Base-by-base conservation (phyloP, 2,329 filamentous ascomycete species). In the Diaporthe sp. region DNA sequence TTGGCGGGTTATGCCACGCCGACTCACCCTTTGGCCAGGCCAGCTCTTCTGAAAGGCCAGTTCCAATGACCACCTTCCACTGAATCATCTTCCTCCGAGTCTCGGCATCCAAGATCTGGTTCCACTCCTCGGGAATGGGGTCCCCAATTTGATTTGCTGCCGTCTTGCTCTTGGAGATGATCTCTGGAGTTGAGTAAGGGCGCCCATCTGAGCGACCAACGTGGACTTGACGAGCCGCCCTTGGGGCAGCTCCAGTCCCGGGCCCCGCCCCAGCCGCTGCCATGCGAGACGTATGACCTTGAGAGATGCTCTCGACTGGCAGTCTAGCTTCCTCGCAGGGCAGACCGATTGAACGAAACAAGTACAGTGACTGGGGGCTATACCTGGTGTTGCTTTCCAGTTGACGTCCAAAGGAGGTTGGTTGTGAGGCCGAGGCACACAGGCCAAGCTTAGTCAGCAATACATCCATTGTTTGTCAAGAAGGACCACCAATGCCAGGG, bases 151-250 rank as follows among this genome's bases (percentile, higher is more conserved):
- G 70, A 8, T 28, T 67, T 37, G 53, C 25, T 3, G 49, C 17
- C 13, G 31, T 39, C 61, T 60, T 67, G 49, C 51, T 42, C 42
- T 42, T 55, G 13, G 68, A 65, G 44, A 63, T 65, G 73, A 77
- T 75, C 49, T 75, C 76, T 13, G 68, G 49, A 17, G 73, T 73
- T 13, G 70, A 65, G 55, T 75, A 77, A 6, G 34, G 9, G 15
- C 55, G 63, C 22, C 76, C 76, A 61, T 77, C 76, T 44, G 76
- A 77, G 25, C 76, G 76, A 47, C 71, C 57, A 42, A 77, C 63
- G 44, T 73, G 70, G 57, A 77, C 57, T 37, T 57, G 71, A 25
- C 49, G 58, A 47, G 71, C 71, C 20, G 61, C 44, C 71, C 71
- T 65, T 34, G 60, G 71, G 71, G 58, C 58, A 57, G 58, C 47